Percentiles rank a stretch among this genome's conserved stretches.
phyloP scores from a whole-genome alignment of 1,284 basidiomycete genomes.

The Apiotrichum porosum region DNA sequence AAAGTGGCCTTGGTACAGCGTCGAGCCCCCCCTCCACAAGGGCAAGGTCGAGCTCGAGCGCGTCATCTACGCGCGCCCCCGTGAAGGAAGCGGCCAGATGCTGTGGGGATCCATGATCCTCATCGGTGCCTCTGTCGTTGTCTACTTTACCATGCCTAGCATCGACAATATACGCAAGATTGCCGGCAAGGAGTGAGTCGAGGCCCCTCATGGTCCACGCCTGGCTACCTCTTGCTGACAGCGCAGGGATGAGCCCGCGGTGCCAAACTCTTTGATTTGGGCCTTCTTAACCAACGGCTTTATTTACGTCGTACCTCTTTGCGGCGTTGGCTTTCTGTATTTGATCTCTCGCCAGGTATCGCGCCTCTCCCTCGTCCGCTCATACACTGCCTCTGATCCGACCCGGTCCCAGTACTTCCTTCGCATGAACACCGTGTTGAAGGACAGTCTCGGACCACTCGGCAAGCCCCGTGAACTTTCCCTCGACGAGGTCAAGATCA shows the following conservation, averaged over 20 bases:
- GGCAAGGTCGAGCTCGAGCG: conserved; percentile 13
- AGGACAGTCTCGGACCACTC: neutral
- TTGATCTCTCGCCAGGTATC: conserved; percentile 9
- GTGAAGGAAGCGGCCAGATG: conserved; percentile 1
- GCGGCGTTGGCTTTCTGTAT: conserved; percentile 2
- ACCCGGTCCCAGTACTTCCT: conserved; percentile 1
- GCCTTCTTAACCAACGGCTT: conserved; percentile 2
- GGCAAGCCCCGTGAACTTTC: conserved; percentile 9
- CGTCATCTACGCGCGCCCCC: conserved; percentile 18
- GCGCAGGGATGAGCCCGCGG: no score
- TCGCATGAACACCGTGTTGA: conserved; percentile 9
- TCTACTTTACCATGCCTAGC: conserved; percentile 3
- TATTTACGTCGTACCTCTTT: conserved; percentile 6
- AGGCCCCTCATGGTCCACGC: no score
- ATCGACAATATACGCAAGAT: no score
- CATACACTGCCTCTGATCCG: neutral
- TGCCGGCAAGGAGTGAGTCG: no score
- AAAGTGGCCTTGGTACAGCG: conserved; percentile 17
- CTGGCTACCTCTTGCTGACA: no score
- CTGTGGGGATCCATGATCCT: conserved; percentile 2
- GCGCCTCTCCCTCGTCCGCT: conserved; percentile 13
- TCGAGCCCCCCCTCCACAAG: conserved; percentile 1
- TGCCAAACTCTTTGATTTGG: no score
- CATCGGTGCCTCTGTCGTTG: neutral
- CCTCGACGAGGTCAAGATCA: conserved; percentile 2